phyloP scores from a whole-genome alignment of 768 basidiomycete genomes.

The Phanerochaete carnosa region DNA sequence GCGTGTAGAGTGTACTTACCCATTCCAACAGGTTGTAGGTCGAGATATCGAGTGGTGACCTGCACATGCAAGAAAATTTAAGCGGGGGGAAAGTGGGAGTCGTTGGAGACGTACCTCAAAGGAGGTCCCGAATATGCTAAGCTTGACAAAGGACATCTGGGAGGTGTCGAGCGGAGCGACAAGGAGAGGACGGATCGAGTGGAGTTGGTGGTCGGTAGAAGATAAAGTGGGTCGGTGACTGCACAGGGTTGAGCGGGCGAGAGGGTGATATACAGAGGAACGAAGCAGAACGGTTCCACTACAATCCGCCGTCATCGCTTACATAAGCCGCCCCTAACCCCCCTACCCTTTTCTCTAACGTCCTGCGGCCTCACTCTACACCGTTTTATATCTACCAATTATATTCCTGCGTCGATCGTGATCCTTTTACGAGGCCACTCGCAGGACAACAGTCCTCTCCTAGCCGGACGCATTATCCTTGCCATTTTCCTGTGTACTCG shows the following conservation, averaged over 20 bases:
- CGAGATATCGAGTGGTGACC: constrained; percentile 98
- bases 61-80: constrained; percentile 29
- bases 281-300: background rate
- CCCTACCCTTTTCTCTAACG: background rate
- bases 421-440: background rate
- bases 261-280: background rate
- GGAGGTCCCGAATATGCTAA: constrained; percentile 97
- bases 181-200: background rate
- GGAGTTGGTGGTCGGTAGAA: constrained; percentile 5
- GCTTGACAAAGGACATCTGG: constrained; percentile 91
- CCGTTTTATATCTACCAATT: background rate
- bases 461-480: background rate
- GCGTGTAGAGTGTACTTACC: constrained; percentile 48
- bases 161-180: constrained; percentile 1
- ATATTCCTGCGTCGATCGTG: background rate
- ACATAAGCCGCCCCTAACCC: constrained; percentile 3
- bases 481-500: background rate
- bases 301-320: constrained; percentile 2
- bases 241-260: background rate
- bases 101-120: constrained; percentile 65
- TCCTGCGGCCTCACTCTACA: background rate
- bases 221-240: background rate
- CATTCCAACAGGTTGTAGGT: constrained; percentile 99
- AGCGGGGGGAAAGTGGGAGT: constrained; percentile 8
- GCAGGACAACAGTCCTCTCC: background rate